Evolutionary conservation across 2,329 filamentous ascomycete genomes (phyloP).

Genomic region (Stachybotrys elegans): DNA sequence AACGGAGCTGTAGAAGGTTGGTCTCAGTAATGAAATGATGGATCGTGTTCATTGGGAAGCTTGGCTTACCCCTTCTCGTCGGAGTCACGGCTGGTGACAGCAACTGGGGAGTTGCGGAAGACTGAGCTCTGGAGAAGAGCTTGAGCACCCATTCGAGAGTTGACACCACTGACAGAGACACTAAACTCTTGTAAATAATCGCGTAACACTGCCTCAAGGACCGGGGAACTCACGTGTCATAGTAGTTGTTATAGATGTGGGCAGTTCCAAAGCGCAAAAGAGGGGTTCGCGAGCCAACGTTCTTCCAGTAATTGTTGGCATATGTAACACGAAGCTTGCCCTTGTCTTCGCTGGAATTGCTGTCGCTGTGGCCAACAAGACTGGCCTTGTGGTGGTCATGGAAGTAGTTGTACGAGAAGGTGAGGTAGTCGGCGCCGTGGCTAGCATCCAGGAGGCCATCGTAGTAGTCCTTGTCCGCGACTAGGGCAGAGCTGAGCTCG

Average conservation of each 20-base stretch:
- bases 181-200: slow-evolving; percentile 27
- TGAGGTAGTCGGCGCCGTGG: slow-evolving; percentile 56
- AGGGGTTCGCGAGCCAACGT: slow-evolving; percentile 56
- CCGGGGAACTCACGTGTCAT: slow-evolving; percentile 14
- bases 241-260: slow-evolving; percentile 39
- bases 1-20: slow-evolving; percentile 15
- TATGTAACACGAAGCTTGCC: slow-evolving; percentile 58
- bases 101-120: slow-evolving; percentile 32
- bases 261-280: slow-evolving; percentile 58
- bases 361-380: slow-evolving; percentile 52
- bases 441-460: slow-evolving; percentile 58
- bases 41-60: too few species aligned
- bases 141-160: slow-evolving; percentile 46
- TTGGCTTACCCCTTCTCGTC: slow-evolving; percentile 28
- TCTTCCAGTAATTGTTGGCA: slow-evolving; percentile 57
- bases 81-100: slow-evolving; percentile 30
- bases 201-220: not conserved
- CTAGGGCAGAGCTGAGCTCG: slow-evolving; percentile 41
- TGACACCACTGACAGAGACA: slow-evolving; percentile 36
- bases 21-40: too few species aligned
- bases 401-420: slow-evolving; percentile 24
- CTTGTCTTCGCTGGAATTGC: slow-evolving; percentile 48
- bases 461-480: slow-evolving; percentile 61
- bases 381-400: slow-evolving; percentile 38
- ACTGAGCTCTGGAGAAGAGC: slow-evolving; percentile 47